These are phyloP conservation scores for Ogataea polymorpha DNA, from an alignment of 805 yeast genomes.

Conservation along the genomic window DNA sequence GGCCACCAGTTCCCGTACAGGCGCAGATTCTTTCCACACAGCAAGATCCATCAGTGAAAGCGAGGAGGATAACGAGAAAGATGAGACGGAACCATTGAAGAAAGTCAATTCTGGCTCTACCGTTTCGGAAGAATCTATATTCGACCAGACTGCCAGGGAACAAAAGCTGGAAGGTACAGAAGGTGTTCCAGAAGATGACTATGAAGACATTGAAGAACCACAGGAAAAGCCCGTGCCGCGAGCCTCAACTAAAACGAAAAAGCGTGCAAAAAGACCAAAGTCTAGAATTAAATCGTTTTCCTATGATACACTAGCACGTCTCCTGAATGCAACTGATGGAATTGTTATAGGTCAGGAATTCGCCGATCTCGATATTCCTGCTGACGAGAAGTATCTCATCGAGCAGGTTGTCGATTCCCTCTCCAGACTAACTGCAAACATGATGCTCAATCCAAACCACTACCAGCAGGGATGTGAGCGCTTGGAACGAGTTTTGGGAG, in stretches of 20 bases:
- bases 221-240: conserved; percentile 8
- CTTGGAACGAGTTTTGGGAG: conserved; percentile 76
- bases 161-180: neutral
- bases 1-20: conserved; percentile 19
- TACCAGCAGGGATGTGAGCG: conserved; percentile 78
- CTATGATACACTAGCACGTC: conserved; percentile 44
- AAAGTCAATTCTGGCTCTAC: conserved; percentile 15
- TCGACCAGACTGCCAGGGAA: conserved; percentile 10
- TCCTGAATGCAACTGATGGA: conserved; percentile 57
- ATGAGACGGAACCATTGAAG: conserved; percentile 1
- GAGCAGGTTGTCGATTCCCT: conserved; percentile 86
- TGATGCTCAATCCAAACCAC: conserved; percentile 80
- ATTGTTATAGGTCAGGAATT: conserved; percentile 69
- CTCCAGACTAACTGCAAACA: conserved; percentile 82
- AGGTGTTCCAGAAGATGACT: conserved; percentile 14
- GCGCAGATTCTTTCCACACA: conserved; percentile 26
- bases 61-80: conserved; percentile 4
- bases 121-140: conserved; percentile 16
- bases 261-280: conserved; percentile 19
- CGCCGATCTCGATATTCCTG: conserved; percentile 66
- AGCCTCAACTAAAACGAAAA: conserved; percentile 4
- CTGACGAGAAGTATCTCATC: conserved; percentile 71
- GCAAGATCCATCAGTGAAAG: conserved; percentile 12
- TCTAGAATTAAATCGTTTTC: conserved; percentile 33
- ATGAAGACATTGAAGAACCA: conserved; percentile 20